These are phyloP conservation scores for Flaveria bidentis DNA, from an alignment of 129 eudicot genomes.

Conservation along the genomic window DNA sequence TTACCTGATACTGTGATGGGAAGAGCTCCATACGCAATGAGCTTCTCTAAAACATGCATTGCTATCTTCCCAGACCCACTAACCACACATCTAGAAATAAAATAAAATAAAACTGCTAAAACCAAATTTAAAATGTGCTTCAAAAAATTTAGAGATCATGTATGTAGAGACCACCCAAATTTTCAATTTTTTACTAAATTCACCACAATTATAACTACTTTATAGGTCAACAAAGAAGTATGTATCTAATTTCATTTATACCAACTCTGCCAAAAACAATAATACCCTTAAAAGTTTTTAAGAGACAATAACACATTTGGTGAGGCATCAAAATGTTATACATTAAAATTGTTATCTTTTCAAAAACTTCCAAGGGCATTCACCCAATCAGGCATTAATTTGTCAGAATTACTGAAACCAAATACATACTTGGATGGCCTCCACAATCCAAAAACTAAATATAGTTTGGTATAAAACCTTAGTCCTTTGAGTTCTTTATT, in stretches of 20 bases:
- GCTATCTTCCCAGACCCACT: constrained; percentile 99
- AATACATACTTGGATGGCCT: background rate
- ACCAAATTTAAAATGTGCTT: background rate
- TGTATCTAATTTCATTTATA: background rate
- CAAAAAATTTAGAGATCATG: background rate
- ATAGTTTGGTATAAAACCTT: constrained; percentile 53
- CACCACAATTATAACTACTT: background rate
- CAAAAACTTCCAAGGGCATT: background rate
- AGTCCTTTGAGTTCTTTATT: constrained; percentile 94
- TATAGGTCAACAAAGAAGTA: background rate
- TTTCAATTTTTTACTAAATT: background rate
- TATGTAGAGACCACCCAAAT: background rate
- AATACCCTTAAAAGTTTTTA: background rate
- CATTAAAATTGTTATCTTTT: background rate
- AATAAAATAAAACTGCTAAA: constrained; percentile 11
- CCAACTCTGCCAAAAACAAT: background rate
- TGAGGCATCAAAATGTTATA: background rate
- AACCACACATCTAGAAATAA: constrained; percentile 72
- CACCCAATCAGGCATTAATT: background rate
- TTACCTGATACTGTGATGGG: constrained; percentile 97
- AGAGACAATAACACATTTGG: background rate
- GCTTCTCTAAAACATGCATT: constrained; percentile 96
- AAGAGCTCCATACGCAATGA: constrained; percentile 83
- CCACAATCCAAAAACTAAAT: background rate
- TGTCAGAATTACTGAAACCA: background rate